These are phyloP conservation scores for Aspergillus flavus DNA, from an alignment of 2,329 filamentous ascomycete genomes.

Conservation along the genomic window DNA sequence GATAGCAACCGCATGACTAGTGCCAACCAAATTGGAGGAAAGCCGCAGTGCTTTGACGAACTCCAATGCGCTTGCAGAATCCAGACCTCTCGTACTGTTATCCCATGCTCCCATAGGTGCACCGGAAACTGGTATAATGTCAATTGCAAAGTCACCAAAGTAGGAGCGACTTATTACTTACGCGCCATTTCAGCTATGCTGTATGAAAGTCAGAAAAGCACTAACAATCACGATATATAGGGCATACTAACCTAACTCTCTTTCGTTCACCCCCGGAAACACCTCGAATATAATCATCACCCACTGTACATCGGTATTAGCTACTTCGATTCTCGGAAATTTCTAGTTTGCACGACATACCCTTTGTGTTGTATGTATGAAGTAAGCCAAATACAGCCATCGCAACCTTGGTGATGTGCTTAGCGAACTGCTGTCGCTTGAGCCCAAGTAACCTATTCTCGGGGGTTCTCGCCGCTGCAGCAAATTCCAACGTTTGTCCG, in stretches of 20 bases:
- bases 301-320: constrained; percentile 31
- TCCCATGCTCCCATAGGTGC: constrained; percentile 47
- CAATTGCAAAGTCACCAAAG: not conserved
- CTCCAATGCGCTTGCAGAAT: constrained; percentile 60
- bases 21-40: constrained; percentile 53
- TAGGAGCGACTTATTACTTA: constrained; percentile 18
- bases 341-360: constrained; percentile 14
- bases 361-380: constrained; percentile 51
- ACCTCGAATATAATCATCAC: constrained; percentile 61
- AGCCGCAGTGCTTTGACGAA: constrained; percentile 58
- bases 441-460: constrained; percentile 41
- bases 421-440: constrained; percentile 48
- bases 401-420: constrained; percentile 42
- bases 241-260: constrained; percentile 55
- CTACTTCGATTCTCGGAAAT: not conserved
- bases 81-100: constrained; percentile 55
- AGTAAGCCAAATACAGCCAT: constrained; percentile 46
- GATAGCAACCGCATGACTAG: constrained; percentile 59
- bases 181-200: constrained; percentile 42
- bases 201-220: constrained; percentile 19
- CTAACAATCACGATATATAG: not conserved
- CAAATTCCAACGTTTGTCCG: constrained; percentile 60
- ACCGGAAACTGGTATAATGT: constrained; percentile 31
- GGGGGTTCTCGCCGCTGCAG: constrained; percentile 56
- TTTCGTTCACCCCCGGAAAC: constrained; percentile 66